Conservation (phyloP, 306 rosid species). For the Carpinus fangiana region DNA sequence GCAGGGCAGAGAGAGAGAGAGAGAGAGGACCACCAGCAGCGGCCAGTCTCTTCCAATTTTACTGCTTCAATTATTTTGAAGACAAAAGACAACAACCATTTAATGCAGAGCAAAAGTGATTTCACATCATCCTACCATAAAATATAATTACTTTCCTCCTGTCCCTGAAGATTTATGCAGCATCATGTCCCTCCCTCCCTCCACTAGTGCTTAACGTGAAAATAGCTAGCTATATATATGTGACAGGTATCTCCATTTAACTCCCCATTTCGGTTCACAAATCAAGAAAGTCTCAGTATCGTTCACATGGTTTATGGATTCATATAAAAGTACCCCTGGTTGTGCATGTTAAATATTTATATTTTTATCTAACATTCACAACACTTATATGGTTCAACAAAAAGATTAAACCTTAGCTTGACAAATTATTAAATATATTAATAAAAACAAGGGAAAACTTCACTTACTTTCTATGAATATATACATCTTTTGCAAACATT, state of each 20-base stretch:
- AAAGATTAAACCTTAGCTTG: too few relatives aligned
- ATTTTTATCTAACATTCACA: too few relatives aligned
- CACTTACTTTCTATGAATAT: too few relatives aligned
- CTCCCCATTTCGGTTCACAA: background rate
- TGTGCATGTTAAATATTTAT: background rate
- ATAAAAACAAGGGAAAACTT: too few relatives aligned
- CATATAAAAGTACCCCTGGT: background rate
- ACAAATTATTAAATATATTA: too few relatives aligned
- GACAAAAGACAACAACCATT: slow-evolving; percentile 27
- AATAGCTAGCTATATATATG: too few relatives aligned
- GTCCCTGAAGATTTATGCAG: background rate
- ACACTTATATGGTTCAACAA: too few relatives aligned
- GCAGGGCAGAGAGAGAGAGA: background rate
- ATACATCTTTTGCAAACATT: too few relatives aligned
- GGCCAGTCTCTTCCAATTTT: slow-evolving; percentile 1
- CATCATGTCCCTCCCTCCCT: background rate
- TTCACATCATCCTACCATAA: background rate
- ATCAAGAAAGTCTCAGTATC: background rate
- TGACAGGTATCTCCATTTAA: background rate
- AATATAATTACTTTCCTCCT: background rate
- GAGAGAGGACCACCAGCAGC: slow-evolving; percentile 13
- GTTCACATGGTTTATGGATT: background rate
- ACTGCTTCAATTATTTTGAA: slow-evolving; percentile 3
- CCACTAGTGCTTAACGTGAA: background rate
- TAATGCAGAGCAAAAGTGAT: slow-evolving; percentile 28